Base-by-base conservation (phyloP, 2,329 filamentous ascomycete genomes). In the Neophaeococcomyces mojaviensis region DNA sequence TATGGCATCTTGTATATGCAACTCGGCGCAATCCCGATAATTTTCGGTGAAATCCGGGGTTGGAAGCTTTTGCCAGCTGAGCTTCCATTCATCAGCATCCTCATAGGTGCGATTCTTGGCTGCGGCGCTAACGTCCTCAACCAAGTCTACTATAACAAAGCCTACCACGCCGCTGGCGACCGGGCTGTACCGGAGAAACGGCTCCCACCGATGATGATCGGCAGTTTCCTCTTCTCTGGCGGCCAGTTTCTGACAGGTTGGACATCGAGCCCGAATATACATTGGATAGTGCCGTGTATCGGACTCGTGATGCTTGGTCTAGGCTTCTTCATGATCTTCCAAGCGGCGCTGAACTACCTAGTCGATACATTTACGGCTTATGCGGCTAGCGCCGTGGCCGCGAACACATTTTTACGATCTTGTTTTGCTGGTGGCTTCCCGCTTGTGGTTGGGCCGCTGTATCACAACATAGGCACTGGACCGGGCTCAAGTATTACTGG, bases 241-340 rank as follows among this genome's bases (percentile, higher is more conserved):
- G 72, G 75, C 6, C 64, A 79, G 3, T 78, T 80, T 59, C 76
- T 76, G 73, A 74, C 78, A 43, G 77, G 75, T 0, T 80, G 77
- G 77, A 78, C 76, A 1, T 72, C 75, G 34, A 70, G 67, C 47
- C 51, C 49, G 43, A 49, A 56, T 57, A 7, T 50, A 63, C 39
- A 64, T 59, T 55, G 64, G 64, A 63, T 68, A 40, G 64, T 56
- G 6, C 60, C 61, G 36, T 57, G 67, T 26, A 61, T 64, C 6
- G 66, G 64, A 3, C 55, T 61, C 16, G 61, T 34, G 58, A 20
- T 64, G 64, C 12, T 66, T 61, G 67, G 66, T 1, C 61, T 68
- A 31, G 67, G 67, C 9, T 64, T 68, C 57, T 63, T 70, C 15
- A 55, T 68, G 15, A 61, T 68, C 20, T 69, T 67, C 57, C 59